Evolutionary conservation across 352 stramenopile genomes (phyloP), one percentile per base, ranked within the genome.

Genomic region (Phytopythium litorale): DNA sequence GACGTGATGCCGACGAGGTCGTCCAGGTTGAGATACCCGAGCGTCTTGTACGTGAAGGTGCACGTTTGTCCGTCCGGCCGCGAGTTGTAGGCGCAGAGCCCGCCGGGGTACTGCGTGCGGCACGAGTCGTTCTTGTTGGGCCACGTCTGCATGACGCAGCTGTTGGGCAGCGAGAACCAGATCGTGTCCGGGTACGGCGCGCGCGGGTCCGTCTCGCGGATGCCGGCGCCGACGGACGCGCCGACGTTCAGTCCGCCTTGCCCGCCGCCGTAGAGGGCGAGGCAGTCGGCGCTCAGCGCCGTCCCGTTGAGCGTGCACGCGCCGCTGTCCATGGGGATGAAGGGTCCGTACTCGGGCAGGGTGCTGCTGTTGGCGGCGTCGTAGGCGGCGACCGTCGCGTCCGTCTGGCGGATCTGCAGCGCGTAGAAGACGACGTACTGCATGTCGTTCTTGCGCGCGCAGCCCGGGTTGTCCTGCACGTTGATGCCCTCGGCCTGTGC

Each of bases 401-500:
- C 71, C 0, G 83, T 77, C 50, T 92, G 81, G 2, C 65, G 32
- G 40, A 92, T 70, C 7, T 72, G 58, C 23, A 89, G 71, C 28
- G 88, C 76, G 65, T 89, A 92, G 55, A 90, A 90, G 49, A 88
- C 81, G 25, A 92, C 64, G 61, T 80, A 91, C 57, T 76, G 52
- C 74, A 92, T 90, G 25, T 67, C 64, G 65, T 85, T 90, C 66
- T 92, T 92, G 56, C 84, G 79, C 43, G 62, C 43, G 64, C 84
- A 92, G n/a, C 33, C 32, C 0, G 28, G 21, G 50, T 68, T 58
- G 32, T 49, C 19, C 16, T 60, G 68, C 50, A 78, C 59, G 66
- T 89, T 74, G 61, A 94, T 94, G 35, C 83, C 75, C 60, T 94
- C 85, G 7, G 83, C 80, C 67, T 92, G 83, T 0, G 92, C 81